Conservation (phyloP, 106 monocot species). For the Alisma plantagoaquatica region DNA sequence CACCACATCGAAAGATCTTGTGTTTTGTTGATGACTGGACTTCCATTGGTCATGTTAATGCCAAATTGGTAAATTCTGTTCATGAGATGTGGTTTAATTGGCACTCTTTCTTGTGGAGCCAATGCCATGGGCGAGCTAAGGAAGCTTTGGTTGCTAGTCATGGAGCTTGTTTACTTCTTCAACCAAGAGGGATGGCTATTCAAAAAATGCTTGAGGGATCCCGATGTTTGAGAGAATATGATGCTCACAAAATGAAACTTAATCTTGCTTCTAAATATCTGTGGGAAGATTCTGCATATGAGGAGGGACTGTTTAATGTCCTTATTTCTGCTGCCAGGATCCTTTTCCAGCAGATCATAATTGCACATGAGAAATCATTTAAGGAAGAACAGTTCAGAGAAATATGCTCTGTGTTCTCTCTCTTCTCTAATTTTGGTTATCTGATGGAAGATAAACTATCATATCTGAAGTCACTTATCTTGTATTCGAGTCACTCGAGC, state of each 20-base stretch:
- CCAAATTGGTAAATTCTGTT: slow-evolving; percentile 2
- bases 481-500: no score
- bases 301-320: slow-evolving; percentile 24
- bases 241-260: slow-evolving; percentile 42
- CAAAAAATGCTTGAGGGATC: no score
- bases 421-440: slow-evolving; percentile 33
- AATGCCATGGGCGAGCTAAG: slow-evolving; percentile 30
- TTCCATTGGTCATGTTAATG: slow-evolving; percentile 37
- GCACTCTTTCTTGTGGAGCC: slow-evolving; percentile 72
- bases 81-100: slow-evolving; percentile 83
- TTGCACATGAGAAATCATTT: slow-evolving; percentile 66
- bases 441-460: no score
- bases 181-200: slow-evolving; percentile 29
- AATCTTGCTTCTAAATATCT: slow-evolving; percentile 50
- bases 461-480: no score
- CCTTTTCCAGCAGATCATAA: slow-evolving; percentile 80
- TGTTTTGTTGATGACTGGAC: slow-evolving; percentile 61
- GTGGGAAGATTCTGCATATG: slow-evolving; percentile 39
- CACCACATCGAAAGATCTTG: slow-evolving; percentile 57
- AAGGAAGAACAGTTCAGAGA: slow-evolving; percentile 25
- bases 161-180: slow-evolving; percentile 30
- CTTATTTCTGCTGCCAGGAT: slow-evolving; percentile 44
- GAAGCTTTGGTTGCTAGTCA: slow-evolving; percentile 41
- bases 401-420: slow-evolving; percentile 29
- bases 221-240: slow-evolving; percentile 40